Evolutionary conservation across 805 yeast genomes (phyloP).

Genomic region (Candida jianshihensis): DNA sequence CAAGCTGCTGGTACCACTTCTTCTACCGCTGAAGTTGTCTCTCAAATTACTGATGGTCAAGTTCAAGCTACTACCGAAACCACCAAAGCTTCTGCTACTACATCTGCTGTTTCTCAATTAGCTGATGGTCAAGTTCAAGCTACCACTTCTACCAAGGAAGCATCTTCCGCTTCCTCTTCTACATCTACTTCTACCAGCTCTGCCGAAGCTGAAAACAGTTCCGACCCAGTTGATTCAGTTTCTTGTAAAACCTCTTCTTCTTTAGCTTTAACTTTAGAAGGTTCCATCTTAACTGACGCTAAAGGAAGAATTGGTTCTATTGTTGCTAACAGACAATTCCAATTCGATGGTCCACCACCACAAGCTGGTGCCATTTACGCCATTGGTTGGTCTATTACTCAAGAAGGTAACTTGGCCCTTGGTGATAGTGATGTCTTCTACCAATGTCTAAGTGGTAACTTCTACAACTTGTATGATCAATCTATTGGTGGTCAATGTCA

Average conservation of each 20-base stretch:
- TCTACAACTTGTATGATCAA: constrained; percentile 65
- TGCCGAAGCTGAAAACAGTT: constrained; percentile 17
- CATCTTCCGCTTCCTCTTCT: constrained; percentile 4
- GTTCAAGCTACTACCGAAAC: constrained; percentile 22
- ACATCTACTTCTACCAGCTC: constrained; percentile 28
- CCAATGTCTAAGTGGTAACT: constrained; percentile 62
- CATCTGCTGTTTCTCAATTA: constrained; percentile 27
- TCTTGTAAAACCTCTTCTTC: constrained; percentile 39
- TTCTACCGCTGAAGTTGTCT: constrained; percentile 30
- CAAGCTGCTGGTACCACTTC: constrained; percentile 22
- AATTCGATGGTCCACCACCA: constrained; percentile 75
- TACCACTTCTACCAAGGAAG: background rate
- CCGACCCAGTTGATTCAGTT: constrained; percentile 17
- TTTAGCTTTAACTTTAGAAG: constrained; percentile 44
- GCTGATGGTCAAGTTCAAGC: constrained; percentile 38
- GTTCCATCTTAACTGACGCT: constrained; percentile 42
- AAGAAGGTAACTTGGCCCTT: constrained; percentile 48
- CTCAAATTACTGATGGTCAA: constrained; percentile 34
- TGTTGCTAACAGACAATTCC: constrained; percentile 73
- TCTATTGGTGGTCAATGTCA: constrained; percentile 50
- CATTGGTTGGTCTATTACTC: constrained; percentile 48
- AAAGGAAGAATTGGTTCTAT: constrained; percentile 62
- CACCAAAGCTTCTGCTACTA: constrained; percentile 23
- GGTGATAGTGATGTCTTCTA: constrained; percentile 52
- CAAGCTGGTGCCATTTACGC: constrained; percentile 64